Evolutionary conservation across 768 basidiomycete genomes (phyloP).

Genomic region (Fomitopsis serialis): DNA sequence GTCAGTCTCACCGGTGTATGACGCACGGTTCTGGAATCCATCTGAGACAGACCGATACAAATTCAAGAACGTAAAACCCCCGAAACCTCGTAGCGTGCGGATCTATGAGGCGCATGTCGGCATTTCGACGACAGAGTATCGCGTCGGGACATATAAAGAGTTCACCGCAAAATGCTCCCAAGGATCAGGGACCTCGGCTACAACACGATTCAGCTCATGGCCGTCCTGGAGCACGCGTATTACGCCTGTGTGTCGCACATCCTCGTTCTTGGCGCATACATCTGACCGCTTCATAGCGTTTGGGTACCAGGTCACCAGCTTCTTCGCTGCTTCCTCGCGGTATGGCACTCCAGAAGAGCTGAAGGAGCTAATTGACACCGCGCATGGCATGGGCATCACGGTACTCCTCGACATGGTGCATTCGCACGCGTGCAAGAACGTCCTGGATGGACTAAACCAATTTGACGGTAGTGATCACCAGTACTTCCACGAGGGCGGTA

Average conservation of each 20-base stretch:
- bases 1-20: constrained; percentile 83
- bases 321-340: constrained; percentile 96
- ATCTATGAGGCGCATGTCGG: constrained; percentile 99
- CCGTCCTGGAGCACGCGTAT: constrained; percentile 96
- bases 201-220: constrained; percentile 98
- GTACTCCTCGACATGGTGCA: constrained; percentile 97
- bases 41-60: constrained; percentile 62
- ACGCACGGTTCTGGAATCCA: constrained; percentile 99
- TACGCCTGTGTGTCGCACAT: constrained; percentile 73
- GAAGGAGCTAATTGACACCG: constrained; percentile 91
- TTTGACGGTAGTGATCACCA: constrained; percentile 97
- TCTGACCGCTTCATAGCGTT: constrained; percentile 54
- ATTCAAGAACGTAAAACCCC: constrained; percentile 76
- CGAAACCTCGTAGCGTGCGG: constrained; percentile 57
- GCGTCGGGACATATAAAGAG: constrained; percentile 94
- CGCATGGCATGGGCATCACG: constrained; percentile 87
- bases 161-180: constrained; percentile 82
- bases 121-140: constrained; percentile 82
- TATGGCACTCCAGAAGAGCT: constrained; percentile 95
- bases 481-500: constrained; percentile 93
- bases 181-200: constrained; percentile 91
- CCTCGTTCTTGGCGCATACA: background rate
- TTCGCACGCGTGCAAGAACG: constrained; percentile 97
- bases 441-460: constrained; percentile 89
- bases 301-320: constrained; percentile 96